Evolutionary conservation across 805 yeast genomes (phyloP).

Genomic region (Candida fluviatilis): DNA sequence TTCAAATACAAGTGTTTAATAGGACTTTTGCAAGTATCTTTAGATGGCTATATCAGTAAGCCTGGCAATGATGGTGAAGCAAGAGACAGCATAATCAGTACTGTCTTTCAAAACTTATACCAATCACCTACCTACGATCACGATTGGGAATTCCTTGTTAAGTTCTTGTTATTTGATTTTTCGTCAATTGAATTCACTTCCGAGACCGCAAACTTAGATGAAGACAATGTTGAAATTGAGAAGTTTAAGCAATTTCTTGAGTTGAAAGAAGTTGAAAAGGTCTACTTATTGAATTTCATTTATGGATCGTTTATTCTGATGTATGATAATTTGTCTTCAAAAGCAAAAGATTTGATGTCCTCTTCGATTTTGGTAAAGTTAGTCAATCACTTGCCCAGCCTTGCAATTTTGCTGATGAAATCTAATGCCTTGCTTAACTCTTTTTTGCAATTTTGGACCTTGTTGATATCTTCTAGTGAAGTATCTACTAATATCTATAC

Average conservation of each 20-base stretch:
- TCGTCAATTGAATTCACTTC: constrained; percentile 26
- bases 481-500: constrained; percentile 16
- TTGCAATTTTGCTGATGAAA: constrained; percentile 20
- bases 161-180: constrained; percentile 42
- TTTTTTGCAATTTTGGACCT: constrained; percentile 25
- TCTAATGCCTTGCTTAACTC: constrained; percentile 13
- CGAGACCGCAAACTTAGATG: constrained; percentile 9
- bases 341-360: constrained; percentile 11
- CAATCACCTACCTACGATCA: constrained; percentile 26
- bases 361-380: constrained; percentile 17
- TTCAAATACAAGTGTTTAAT: constrained; percentile 18
- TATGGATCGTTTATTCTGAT: constrained; percentile 35
- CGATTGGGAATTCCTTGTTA: constrained; percentile 35
- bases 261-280: constrained; percentile 18
- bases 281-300: constrained; percentile 32
- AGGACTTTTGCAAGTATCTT: constrained; percentile 10
- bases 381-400: constrained; percentile 18
- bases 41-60: neutral
- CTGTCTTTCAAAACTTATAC: constrained; percentile 30
- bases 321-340: constrained; percentile 20
- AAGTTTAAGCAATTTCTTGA: constrained; percentile 28
- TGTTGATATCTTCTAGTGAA: constrained; percentile 13
- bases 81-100: constrained; percentile 7
- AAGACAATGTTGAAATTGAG: constrained; percentile 12
- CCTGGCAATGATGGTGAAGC: constrained; percentile 12